Percentiles rank a stretch among this genome's conserved stretches.
Evolutionary conservation across 306 rosid species (phyloP).

Genomic region (Spatholobus suberectus): DNA sequence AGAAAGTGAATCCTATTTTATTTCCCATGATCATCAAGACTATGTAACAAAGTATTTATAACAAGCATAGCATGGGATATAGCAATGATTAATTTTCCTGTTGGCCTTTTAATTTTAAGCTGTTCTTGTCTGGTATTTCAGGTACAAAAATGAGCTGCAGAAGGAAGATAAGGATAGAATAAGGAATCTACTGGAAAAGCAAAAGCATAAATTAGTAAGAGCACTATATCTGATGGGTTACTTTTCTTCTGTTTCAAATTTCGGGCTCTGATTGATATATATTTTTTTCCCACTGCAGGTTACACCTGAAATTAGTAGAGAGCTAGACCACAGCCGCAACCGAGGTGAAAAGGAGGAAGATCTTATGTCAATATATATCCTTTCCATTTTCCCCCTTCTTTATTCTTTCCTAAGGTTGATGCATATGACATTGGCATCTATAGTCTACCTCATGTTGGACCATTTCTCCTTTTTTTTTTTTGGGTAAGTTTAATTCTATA

Average conservation of each 20-base stretch:
- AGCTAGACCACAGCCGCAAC: slow-evolving; percentile 77
- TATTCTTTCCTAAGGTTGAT: neutral
- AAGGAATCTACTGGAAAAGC: slow-evolving; percentile 70
- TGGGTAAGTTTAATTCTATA: neutral
- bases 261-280: slow-evolving; percentile 22
- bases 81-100: slow-evolving; percentile 7
- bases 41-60: neutral
- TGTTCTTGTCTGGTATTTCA: slow-evolving; percentile 41
- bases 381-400: slow-evolving; percentile 35
- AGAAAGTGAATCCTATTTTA: neutral
- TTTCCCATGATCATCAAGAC: neutral
- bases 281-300: slow-evolving; percentile 57
- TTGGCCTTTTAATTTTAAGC: slow-evolving; percentile 3
- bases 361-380: slow-evolving; percentile 78
- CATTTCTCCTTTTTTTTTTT: neutral
- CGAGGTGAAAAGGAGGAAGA: slow-evolving; percentile 93
- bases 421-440: neutral
- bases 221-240: slow-evolving; percentile 28
- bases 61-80: neutral
- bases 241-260: slow-evolving; percentile 18
- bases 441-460: neutral
- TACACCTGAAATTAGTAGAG: slow-evolving; percentile 86
- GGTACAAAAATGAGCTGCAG: slow-evolving; percentile 86
- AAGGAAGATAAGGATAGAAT: slow-evolving; percentile 78
- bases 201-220: slow-evolving; percentile 79